Evolutionary conservation across 2,329 filamentous ascomycete species (phyloP), one percentile per base, ranked within the genome.

Genomic region (Ceratocystis lukuohia): DNA sequence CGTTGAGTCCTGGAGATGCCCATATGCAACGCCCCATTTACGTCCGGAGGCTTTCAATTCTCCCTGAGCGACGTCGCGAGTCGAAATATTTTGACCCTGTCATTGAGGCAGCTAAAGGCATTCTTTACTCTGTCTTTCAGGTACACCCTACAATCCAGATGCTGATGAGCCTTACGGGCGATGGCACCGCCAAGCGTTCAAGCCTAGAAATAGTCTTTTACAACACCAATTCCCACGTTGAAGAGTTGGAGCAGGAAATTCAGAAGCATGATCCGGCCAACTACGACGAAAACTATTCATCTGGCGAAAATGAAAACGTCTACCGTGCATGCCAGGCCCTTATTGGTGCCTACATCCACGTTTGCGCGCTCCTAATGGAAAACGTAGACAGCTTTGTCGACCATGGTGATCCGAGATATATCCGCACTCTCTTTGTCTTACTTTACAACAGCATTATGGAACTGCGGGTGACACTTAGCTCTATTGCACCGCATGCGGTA

Each of bases 391-490:
- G 81, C 1, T 83, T 88, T 71, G 79, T 87, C 66, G 80, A 85
- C 70, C 86, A 86, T 67, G 83, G 83, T 68, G 84, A 87, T 70
- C 83, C 84, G 25, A 80, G 85, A 68, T 87, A 87, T 72, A 84
- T 87, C 71, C 83, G 84, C 61, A 85, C 83, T 2, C 78, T 87
- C 70, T 74, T 87, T 71, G 79, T 85, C 73, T 78, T 84, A 69
- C 77, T 87, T 5, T 87, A 86, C 73, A 86, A 86, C 70, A 86
- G 84, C 73, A 83, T 86, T 68, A 86, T 85, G 79, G 84, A 87
- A 72, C 78, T 87, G 64, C 81, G 84, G 6, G 82, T 83, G 2
- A 84, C 82, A 0, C 74, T 80, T 12, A 75, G 76, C 2, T 71
- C 74, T 30, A 69, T 69, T 66, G 76, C 63, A 66, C 72, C 68